Conservation (phyloP, 306 rosid species). For the Vigna radiata region DNA sequence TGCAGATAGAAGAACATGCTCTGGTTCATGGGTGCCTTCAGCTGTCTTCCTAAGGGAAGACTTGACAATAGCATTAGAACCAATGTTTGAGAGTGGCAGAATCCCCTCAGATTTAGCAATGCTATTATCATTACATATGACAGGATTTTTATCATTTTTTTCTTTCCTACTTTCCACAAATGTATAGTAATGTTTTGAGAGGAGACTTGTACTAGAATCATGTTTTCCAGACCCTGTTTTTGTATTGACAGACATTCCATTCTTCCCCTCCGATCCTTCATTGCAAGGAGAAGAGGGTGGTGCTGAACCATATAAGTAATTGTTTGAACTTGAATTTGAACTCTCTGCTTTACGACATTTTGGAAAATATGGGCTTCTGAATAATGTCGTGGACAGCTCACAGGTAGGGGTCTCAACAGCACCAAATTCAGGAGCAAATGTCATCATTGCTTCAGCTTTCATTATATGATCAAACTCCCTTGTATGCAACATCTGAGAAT, state of each 20-base stretch:
- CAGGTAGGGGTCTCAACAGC: constrained; percentile 88
- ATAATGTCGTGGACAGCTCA: constrained; percentile 77
- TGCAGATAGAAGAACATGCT: constrained; percentile 59
- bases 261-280: constrained; percentile 77
- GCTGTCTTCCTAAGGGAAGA: constrained; percentile 61
- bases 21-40: constrained; percentile 69
- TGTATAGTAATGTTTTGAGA: constrained; percentile 71
- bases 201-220: constrained; percentile 49
- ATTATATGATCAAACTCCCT: constrained; percentile 88
- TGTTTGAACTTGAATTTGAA: constrained; percentile 73
- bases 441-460: constrained; percentile 96
- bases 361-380: constrained; percentile 88
- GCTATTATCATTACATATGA: constrained; percentile 49
- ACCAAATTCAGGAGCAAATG: constrained; percentile 95
- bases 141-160: constrained; percentile 59
- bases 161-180: constrained; percentile 72
- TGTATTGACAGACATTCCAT: constrained; percentile 56
- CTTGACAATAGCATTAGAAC: constrained; percentile 64
- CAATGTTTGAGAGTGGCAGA: constrained; percentile 55
- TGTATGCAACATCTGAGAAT: constrained; percentile 59
- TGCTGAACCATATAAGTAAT: constrained; percentile 82
- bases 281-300: constrained; percentile 83
- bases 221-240: constrained; percentile 60
- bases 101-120: constrained; percentile 61
- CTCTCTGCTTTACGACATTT: constrained; percentile 70